A percentile compares a stretch with the other conserved stretches of the same genome.
phyloP scores from a whole-genome alignment of 192 early-diverging fungal genomes.

The Borealophlyctis nickersoniae region DNA sequence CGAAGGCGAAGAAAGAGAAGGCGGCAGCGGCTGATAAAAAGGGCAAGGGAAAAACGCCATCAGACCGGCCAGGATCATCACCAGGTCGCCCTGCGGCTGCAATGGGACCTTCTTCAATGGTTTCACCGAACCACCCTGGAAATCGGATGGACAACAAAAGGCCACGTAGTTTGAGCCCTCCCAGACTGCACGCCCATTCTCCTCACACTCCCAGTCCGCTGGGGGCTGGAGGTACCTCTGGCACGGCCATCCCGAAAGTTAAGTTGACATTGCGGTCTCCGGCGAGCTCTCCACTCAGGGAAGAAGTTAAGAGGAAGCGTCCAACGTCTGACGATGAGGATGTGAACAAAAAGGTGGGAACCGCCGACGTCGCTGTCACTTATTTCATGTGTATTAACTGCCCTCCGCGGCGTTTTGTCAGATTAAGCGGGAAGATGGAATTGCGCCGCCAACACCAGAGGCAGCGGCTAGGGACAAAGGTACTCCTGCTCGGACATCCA shows the following conservation, averaged over 20 bases:
- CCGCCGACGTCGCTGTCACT: background rate
- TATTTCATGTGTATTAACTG: background rate
- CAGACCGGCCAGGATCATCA: slow-evolving; percentile 1
- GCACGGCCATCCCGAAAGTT: background rate
- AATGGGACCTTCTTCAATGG: background rate
- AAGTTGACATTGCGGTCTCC: background rate
- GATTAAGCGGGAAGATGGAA: background rate
- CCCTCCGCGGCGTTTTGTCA: background rate
- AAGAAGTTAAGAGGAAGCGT: background rate
- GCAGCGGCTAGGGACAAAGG: background rate
- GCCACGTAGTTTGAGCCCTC: background rate
- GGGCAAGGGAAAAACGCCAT: background rate
- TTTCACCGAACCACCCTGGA: background rate
- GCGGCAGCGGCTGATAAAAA: background rate
- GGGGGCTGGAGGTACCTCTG: background rate
- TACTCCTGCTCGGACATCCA: background rate
- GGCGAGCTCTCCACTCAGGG: background rate
- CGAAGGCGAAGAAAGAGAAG: slow-evolving; percentile 9
- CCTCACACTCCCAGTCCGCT: background rate
- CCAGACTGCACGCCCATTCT: background rate
- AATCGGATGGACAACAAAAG: background rate
- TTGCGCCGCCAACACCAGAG: background rate
- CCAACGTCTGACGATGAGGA: too few species aligned
- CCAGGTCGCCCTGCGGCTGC: too few species aligned
- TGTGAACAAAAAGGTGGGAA: background rate